These are phyloP conservation scores for Candida tibetensis DNA, from an alignment of 805 yeast genomes.

Conservation along the genomic window DNA sequence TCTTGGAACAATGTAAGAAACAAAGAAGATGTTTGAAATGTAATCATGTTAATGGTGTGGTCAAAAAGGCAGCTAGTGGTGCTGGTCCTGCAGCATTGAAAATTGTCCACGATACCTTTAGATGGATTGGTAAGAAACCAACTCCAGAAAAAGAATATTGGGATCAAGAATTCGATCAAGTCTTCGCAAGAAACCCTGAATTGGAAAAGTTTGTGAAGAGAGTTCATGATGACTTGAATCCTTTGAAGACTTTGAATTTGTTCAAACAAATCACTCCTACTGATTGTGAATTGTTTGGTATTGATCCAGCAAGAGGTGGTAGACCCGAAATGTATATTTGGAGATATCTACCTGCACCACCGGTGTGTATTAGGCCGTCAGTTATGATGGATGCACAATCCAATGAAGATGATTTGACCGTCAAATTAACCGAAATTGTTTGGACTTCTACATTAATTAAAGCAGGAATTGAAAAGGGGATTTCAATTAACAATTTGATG, in stretches of 20 bases:
- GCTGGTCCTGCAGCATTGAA: constrained; percentile 91
- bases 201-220: constrained; percentile 81
- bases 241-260: constrained; percentile 79
- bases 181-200: constrained; percentile 77
- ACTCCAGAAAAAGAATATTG: constrained; percentile 82
- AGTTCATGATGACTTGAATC: constrained; percentile 91
- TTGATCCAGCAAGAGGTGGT: constrained; percentile 83
- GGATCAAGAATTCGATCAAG: constrained; percentile 82
- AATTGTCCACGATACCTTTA: constrained; percentile 90
- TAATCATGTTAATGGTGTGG: constrained; percentile 91
- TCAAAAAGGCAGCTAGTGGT: constrained; percentile 91
- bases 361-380: constrained; percentile 97
- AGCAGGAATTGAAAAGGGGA: constrained; percentile 94
- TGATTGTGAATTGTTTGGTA: constrained; percentile 91
- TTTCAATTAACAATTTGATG: constrained; percentile 88
- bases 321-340: constrained; percentile 95
- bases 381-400: constrained; percentile 90
- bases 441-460: constrained; percentile 94
- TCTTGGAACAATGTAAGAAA: constrained; percentile 90
- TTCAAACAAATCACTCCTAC: constrained; percentile 82
- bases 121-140: constrained; percentile 91
- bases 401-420: constrained; percentile 96
- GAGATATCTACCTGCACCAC: constrained; percentile 98
- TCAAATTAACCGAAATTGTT: constrained; percentile 91
- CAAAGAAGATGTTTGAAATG: constrained; percentile 89